Conservation (phyloP, 1,284 basidiomycete genomes). For the Irpex sp. region DNA sequence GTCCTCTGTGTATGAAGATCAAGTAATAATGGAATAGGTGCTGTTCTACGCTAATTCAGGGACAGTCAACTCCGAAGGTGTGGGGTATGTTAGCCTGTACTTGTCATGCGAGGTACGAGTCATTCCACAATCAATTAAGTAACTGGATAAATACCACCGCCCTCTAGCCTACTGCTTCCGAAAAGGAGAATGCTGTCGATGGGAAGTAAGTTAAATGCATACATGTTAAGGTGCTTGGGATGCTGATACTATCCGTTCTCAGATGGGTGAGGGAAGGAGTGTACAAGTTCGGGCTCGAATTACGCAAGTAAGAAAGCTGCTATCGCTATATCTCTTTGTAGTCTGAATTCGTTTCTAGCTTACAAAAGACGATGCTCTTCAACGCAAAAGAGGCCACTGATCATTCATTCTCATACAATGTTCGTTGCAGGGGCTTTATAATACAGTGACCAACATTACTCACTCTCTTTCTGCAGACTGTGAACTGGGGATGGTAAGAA, state of each 20-base stretch:
- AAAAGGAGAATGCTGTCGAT: conserved; percentile 62
- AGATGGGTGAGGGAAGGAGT: conserved; percentile 82
- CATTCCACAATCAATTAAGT: not conserved
- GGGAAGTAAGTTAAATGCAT: conserved; percentile 40
- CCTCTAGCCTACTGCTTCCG: conserved; percentile 64
- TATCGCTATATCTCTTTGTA: not conserved
- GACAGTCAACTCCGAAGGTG: conserved; percentile 36
- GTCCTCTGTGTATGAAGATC: not conserved
- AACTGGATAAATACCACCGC: no score
- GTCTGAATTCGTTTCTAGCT: conserved; percentile 25
- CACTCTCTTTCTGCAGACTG: conserved; percentile 1
- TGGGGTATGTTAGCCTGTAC: conserved; percentile 60
- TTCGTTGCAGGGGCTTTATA: conserved; percentile 17
- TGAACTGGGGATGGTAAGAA: conserved; percentile 11
- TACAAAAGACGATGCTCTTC: conserved; percentile 46
- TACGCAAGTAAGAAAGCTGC: conserved; percentile 49
- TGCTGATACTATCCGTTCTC: not conserved
- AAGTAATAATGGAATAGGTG: conserved; percentile 37
- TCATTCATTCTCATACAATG: conserved; percentile 80
- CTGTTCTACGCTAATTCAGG: conserved; percentile 82
- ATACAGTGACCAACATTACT: not conserved
- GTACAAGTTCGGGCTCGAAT: conserved; percentile 81
- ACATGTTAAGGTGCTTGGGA: not conserved
- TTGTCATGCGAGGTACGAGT: conserved; percentile 70
- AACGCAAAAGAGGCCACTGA: conserved; percentile 77